These are phyloP conservation scores for Yamagishiella unicocca DNA, from an alignment of 139 green algal species.

Conservation along the genomic window DNA sequence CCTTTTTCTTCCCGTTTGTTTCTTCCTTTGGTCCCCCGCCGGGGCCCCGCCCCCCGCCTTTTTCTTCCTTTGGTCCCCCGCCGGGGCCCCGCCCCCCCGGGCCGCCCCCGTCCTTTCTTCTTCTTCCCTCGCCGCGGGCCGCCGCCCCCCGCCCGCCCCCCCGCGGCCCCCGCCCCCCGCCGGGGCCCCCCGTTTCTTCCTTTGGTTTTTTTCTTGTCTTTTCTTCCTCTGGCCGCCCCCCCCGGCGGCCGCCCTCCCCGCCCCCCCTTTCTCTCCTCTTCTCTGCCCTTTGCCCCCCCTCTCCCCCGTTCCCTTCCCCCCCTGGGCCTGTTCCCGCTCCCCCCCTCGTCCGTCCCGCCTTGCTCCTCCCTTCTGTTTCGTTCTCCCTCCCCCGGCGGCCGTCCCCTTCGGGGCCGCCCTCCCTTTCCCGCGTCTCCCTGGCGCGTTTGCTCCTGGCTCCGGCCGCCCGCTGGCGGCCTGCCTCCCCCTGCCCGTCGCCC, in stretches of 20 bases:
- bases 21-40: too few relatives aligned
- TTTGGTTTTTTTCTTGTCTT: too few relatives aligned
- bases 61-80: too few relatives aligned
- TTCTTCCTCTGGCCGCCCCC: neutral
- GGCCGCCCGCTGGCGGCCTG: slow-evolving; percentile 2
- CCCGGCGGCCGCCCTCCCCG: neutral
- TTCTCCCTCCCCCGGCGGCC: neutral
- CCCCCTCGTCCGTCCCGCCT: neutral
- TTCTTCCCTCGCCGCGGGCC: too few relatives aligned
- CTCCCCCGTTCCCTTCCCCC: neutral
- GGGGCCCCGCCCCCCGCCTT: too few relatives aligned
- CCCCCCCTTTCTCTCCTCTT: neutral
- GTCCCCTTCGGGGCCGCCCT: neutral
- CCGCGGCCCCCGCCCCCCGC: too few relatives aligned
- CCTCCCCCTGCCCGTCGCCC: slow-evolving; percentile 3
- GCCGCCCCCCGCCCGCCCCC: too few relatives aligned
- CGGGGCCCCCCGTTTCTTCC: too few relatives aligned
- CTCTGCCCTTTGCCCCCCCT: neutral
- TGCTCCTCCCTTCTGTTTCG: neutral
- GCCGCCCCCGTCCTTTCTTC: too few relatives aligned
- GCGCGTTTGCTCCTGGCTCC: neutral
- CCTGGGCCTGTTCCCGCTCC: neutral
- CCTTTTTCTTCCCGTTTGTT: too few relatives aligned
- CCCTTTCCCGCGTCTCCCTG: slow-evolving; percentile 4
- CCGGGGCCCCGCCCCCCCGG: too few relatives aligned